Conservation (phyloP, 73 alveolate species). For the Symbiodinium pilosum region DNA sequence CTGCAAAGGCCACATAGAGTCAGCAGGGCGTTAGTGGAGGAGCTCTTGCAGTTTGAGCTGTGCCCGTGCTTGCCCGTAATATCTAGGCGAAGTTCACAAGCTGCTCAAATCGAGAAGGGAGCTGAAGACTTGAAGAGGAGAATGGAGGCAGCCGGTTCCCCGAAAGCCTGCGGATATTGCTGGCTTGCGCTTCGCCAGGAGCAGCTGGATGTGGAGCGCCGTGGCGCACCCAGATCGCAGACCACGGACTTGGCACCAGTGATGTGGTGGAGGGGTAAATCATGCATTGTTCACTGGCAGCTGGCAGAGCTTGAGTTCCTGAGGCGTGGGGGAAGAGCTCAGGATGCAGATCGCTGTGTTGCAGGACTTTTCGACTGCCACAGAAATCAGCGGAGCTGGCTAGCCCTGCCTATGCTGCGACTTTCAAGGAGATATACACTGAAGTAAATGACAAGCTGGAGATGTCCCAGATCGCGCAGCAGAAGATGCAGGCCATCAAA, state of each 20-base stretch:
- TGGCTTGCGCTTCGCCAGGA: background rate
- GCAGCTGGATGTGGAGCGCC: conserved; percentile 85
- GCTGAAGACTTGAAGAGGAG: conserved; percentile 78
- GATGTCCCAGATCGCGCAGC: conserved; percentile 90
- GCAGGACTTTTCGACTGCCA: conserved; percentile 21
- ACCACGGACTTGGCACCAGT: too few species aligned
- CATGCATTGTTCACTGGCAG: too few species aligned
- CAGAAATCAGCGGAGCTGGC: background rate
- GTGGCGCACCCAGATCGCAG: background rate
- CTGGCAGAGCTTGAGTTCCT: too few species aligned
- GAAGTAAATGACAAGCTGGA: conserved; percentile 91
- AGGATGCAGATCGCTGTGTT: conserved; percentile 80
- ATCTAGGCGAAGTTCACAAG: conserved; percentile 47
- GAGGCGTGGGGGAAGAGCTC: conserved; percentile 88
- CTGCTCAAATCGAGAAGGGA: conserved; percentile 81
- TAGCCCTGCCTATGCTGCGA: background rate
- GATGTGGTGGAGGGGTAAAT: too few species aligned
- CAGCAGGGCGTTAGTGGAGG: background rate
- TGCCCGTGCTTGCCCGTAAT: background rate
- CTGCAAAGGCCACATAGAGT: conserved; percentile 20
- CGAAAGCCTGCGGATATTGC: background rate
- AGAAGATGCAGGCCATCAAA: conserved; percentile 55
- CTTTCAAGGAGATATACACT: conserved; percentile 69
- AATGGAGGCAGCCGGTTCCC: conserved; percentile 16
- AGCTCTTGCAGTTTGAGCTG: background rate